These are phyloP conservation scores for Auriscalpium microsporum DNA, from an alignment of 768 basidiomycete genomes.

Conservation along the genomic window DNA sequence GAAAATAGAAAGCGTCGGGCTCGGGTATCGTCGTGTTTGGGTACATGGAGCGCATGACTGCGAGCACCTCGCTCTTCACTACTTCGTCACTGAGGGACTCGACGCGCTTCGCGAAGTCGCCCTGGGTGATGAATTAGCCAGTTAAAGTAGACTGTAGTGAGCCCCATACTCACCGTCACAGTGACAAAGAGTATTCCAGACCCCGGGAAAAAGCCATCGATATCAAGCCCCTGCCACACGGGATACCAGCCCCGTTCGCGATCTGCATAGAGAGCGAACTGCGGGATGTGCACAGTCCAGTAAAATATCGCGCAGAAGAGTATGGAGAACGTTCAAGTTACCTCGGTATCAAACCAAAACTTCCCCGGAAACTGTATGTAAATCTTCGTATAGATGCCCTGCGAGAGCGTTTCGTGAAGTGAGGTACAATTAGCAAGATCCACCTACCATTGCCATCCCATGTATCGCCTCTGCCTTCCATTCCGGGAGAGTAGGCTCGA, in stretches of 20 bases:
- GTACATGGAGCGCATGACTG: constrained; percentile 52
- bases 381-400: constrained; percentile 59
- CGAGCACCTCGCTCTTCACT: constrained; percentile 46
- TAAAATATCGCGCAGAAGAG: neutral
- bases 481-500: constrained; percentile 44
- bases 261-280: constrained; percentile 54
- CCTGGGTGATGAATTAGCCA: constrained; percentile 26
- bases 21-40: constrained; percentile 45
- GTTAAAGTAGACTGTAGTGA: neutral
- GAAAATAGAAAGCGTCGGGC: constrained; percentile 47
- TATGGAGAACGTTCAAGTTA: constrained; percentile 2
- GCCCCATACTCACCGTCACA: constrained; percentile 29
- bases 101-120: constrained; percentile 52
- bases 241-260: constrained; percentile 52
- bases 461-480: constrained; percentile 62
- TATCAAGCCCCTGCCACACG: constrained; percentile 60
- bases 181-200: constrained; percentile 50
- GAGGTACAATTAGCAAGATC: neutral
- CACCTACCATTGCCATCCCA: constrained; percentile 46
- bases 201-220: constrained; percentile 47
- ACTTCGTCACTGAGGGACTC: constrained; percentile 40
- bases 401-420: neutral
- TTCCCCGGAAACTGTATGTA: constrained; percentile 54
- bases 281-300: neutral
- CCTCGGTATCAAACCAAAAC: constrained; percentile 50